Evolutionary conservation across 331 rosid genomes (phyloP).

Genomic region (Prunus yedoensis): DNA sequence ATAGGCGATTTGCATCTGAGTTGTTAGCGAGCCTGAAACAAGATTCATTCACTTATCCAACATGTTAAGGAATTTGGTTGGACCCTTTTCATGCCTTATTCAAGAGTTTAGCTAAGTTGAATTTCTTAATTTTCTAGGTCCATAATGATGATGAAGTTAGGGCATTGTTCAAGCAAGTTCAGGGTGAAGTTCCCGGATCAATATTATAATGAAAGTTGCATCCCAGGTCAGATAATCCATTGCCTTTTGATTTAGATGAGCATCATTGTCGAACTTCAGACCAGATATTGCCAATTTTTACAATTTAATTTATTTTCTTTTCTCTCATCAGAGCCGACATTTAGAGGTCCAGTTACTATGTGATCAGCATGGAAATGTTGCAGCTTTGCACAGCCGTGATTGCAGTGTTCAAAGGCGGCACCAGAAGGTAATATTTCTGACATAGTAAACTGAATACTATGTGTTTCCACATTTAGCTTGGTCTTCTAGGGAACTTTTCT

Average conservation of each 20-base stretch:
- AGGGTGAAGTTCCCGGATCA: conserved; percentile 99
- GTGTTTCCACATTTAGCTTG: not conserved
- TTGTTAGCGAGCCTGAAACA: conserved; percentile 8
- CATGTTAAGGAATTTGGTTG: conserved; percentile 15
- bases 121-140: conserved; percentile 54
- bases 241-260: conserved; percentile 29
- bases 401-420: conserved; percentile 99
- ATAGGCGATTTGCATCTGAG: conserved; percentile 1
- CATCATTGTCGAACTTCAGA: conserved; percentile 21
- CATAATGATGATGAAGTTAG: conserved; percentile 97
- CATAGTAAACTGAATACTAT: not conserved
- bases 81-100: conserved; percentile 19
- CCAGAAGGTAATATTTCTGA: conserved; percentile 64
- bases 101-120: conserved; percentile 19
- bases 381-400: conserved; percentile 99
- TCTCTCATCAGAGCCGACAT: conserved; percentile 77
- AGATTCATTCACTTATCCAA: conserved; percentile 13
- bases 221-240: conserved; percentile 79
- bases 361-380: conserved; percentile 95
- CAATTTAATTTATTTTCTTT: conserved; percentile 13
- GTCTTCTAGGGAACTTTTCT: not conserved
- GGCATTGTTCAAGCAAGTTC: conserved; percentile 99
- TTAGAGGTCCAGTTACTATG: conserved; percentile 96
- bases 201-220: conserved; percentile 98
- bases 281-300: conserved; percentile 26